phyloP scores from a whole-genome alignment of 495 filamentous ascomycete genomes.

The Penicillium parvum region DNA sequence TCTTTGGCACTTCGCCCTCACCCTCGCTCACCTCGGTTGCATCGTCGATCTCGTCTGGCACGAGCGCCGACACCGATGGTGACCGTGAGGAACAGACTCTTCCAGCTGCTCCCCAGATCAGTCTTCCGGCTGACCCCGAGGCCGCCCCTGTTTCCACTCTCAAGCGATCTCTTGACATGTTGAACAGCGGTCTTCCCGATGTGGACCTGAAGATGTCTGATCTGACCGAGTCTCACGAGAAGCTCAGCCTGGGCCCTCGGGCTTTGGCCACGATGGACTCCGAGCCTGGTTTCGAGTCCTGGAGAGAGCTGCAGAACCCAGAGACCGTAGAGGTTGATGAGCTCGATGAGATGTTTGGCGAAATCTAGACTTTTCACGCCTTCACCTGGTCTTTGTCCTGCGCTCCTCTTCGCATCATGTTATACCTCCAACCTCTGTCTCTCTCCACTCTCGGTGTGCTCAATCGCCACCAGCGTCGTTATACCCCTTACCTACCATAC shows the following conservation, averaged over 20 bases:
- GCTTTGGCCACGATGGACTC: conserved; percentile 41
- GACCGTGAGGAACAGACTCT: conserved; percentile 23
- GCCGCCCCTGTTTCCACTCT: conserved; percentile 32
- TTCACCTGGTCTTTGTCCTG: not conserved
- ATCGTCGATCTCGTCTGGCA: conserved; percentile 47
- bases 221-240: conserved; percentile 39
- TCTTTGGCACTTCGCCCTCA: conserved; percentile 45
- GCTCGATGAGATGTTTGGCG: conserved; percentile 77
- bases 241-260: conserved; percentile 36
- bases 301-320: conserved; percentile 69
- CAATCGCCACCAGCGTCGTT: conserved; percentile 14
- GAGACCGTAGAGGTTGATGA: conserved; percentile 90
- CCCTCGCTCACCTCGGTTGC: conserved; percentile 44
- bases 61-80: conserved; percentile 35
- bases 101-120: conserved; percentile 31
- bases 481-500: conserved; percentile 14
- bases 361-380: conserved; percentile 30
- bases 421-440: not conserved
- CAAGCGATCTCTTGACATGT: conserved; percentile 44
- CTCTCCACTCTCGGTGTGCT: conserved; percentile 16
- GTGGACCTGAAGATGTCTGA: conserved; percentile 47
- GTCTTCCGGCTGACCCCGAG: conserved; percentile 30
- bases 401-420: not conserved
- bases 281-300: conserved; percentile 39
- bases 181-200: conserved; percentile 39